Conservation (phyloP, 1,139 yeast species). For the Kazachstania sp. region DNA sequence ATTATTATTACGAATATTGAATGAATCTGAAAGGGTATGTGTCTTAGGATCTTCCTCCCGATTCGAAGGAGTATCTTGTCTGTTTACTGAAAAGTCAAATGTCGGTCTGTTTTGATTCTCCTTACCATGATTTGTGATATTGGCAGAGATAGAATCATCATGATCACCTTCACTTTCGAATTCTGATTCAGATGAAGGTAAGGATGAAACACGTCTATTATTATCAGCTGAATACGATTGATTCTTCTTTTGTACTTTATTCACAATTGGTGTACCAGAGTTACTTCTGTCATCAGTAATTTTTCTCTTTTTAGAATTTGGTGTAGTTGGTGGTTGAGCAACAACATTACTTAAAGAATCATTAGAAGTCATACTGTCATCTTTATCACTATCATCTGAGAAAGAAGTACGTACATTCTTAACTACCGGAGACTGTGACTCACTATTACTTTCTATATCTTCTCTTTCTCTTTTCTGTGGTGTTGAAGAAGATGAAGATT, state of each 20-base stretch:
- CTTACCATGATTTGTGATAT: conserved; percentile 1
- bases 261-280: conserved; percentile 16
- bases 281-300: conserved; percentile 5
- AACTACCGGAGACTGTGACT: background rate
- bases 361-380: background rate
- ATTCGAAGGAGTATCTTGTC: conserved; percentile 26
- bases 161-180: conserved; percentile 6
- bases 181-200: conserved; percentile 7
- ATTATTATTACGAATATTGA: conserved; percentile 9
- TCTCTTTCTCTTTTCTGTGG: too few relatives aligned
- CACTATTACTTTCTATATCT: too few relatives aligned
- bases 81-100: conserved; percentile 18
- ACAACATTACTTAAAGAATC: background rate
- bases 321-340: conserved; percentile 2
- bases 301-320: conserved; percentile 10
- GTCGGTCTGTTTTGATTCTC: background rate
- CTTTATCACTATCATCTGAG: conserved; percentile 1
- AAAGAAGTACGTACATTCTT: conserved; percentile 1
- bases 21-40: conserved; percentile 21
- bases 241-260: conserved; percentile 19
- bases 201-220: conserved; percentile 4
- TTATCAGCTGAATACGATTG: conserved; percentile 11
- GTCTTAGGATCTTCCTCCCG: conserved; percentile 25
- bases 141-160: conserved; percentile 1
- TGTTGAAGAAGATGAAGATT: background rate